Evolutionary conservation across 768 basidiomycete species (phyloP), one percentile per base, ranked within the genome.

Genomic region (Pisolithus sp.): DNA sequence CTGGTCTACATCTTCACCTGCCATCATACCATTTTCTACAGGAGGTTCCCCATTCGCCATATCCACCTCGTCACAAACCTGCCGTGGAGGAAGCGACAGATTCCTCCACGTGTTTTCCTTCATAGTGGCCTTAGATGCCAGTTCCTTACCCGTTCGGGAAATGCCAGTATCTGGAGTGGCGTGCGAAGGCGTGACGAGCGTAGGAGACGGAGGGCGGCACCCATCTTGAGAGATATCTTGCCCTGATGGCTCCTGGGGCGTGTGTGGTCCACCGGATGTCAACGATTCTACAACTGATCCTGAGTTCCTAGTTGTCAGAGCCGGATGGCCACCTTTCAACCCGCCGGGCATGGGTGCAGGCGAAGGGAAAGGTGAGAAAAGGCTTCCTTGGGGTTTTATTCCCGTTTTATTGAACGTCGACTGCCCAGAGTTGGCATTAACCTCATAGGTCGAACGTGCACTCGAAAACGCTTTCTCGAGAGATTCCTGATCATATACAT

Each of bases 401-500:
- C 48, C 65, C 3, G 64, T 51, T 34, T 34, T 34, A 15, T 34
- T 15, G 41, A 61, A 65, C 1, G 59, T 46, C 24, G 51, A 44
- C 1, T 44, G 57, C 17, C 63, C 63, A 38, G 49, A 13, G 2
- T 57, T 63, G 21, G 92, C 71, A 34, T 82, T 63, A 20, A 92
- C 71, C 31, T 82, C 77, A 58, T 77, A 96, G 0, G 86, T 89
- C 0, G 88, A 84, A n/a, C 90, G 73, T 0, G 81, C 73, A 0
- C 83, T 76, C 1, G 83, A 77, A 63, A 89, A 95, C 17, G 76
- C 60, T 6, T 72, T 68, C 61, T 93, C 89, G 12, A 95, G 73
- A 0, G 82, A 78, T 9, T 62, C 62, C 91, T 93, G 47, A 41
- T 36, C 24, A 36, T 37, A 18, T 30, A 38, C 40, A 41, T 50